Percentiles rank a stretch among this genome's conserved stretches.
Evolutionary conservation across 2,329 filamentous ascomycete species (phyloP).

Genomic region (Beauveria pseudobassiana): DNA sequence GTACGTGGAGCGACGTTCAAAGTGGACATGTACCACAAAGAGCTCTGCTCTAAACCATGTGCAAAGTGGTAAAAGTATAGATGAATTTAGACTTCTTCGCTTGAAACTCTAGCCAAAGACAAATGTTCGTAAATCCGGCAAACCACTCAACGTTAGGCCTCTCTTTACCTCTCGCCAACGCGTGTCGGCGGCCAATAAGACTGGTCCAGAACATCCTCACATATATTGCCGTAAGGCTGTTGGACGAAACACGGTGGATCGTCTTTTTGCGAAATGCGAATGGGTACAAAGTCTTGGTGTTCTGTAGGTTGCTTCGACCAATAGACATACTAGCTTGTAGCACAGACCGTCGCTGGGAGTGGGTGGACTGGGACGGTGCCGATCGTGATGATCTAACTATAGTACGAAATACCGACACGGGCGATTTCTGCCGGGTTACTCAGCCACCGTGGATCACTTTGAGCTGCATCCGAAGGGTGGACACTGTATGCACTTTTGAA

Average conservation of each 20-base stretch:
- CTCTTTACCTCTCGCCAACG: no score
- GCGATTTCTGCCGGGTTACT: neutral
- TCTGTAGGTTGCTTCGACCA: neutral
- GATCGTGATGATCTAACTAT: conserved; percentile 1
- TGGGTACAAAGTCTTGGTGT: neutral
- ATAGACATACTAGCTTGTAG: neutral
- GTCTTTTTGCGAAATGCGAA: neutral
- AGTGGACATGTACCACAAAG: neutral
- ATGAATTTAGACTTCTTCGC: neutral
- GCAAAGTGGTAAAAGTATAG: neutral
- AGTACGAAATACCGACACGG: neutral
- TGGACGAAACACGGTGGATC: neutral
- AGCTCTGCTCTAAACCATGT: neutral
- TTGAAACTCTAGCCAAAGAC: neutral
- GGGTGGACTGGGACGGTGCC: neutral
- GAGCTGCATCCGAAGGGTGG: neutral
- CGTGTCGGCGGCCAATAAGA: no score
- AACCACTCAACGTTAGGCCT: neutral
- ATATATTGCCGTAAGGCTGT: no score
- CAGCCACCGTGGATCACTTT: neutral
- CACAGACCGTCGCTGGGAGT: neutral
- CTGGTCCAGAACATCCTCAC: no score
- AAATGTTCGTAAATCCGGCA: neutral
- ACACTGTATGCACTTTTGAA: neutral
- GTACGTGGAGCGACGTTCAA: neutral